Evolutionary conservation across 2,329 filamentous ascomycete genomes (phyloP).

Genomic region (Phoma sp.): DNA sequence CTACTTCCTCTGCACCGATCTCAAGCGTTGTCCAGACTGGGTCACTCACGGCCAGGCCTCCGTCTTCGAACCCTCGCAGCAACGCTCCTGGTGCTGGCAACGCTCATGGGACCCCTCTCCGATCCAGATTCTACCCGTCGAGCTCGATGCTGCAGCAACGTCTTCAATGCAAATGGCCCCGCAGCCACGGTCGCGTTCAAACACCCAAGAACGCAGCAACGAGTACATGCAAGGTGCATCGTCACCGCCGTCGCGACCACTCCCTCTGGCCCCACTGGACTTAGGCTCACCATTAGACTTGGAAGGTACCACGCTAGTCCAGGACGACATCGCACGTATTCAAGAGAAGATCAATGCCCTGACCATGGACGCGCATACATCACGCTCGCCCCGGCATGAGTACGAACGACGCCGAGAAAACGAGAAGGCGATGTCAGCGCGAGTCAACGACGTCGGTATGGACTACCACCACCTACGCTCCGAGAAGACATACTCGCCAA

Average conservation of each 20-base stretch:
- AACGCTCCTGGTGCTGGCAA: constrained; percentile 46
- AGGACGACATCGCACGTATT: constrained; percentile 38
- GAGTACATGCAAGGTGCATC: neutral
- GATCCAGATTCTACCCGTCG: constrained; percentile 30
- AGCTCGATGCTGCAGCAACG: constrained; percentile 33
- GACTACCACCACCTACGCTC: constrained; percentile 2
- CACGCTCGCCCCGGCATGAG: constrained; percentile 18
- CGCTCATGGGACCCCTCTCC: constrained; percentile 38
- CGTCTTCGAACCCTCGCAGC: constrained; percentile 38
- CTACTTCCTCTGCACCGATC: constrained; percentile 50
- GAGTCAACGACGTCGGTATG: constrained; percentile 1
- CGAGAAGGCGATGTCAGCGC: constrained; percentile 31
- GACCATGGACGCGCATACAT: constrained; percentile 21
- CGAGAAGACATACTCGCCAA: neutral
- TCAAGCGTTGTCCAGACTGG: constrained; percentile 48
- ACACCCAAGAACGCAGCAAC: neutral
- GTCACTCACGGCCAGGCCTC: constrained; percentile 36
- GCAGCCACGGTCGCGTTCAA: neutral
- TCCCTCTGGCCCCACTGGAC: constrained; percentile 16
- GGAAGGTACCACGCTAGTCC: constrained; percentile 31
- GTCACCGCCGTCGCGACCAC: constrained; percentile 13
- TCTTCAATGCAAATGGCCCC: neutral
- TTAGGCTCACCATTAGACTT: constrained; percentile 24
- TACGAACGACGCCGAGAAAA: constrained; percentile 35
- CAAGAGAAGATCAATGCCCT: constrained; percentile 43